Conservation (phyloP, 768 basidiomycete genomes). For the Leccinum aurantiacum region DNA sequence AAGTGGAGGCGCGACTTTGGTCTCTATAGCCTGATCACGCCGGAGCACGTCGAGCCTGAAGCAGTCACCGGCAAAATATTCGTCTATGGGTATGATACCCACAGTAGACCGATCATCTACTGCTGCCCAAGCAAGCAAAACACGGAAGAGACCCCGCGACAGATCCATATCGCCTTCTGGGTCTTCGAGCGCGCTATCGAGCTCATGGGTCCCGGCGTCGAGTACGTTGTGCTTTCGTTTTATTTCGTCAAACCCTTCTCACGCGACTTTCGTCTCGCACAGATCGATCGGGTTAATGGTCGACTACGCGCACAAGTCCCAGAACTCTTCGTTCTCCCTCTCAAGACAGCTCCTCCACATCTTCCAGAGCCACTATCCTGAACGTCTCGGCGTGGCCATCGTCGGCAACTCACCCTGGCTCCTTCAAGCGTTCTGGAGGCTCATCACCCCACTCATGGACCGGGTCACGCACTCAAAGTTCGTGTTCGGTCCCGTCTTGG, state of each 20-base stretch:
- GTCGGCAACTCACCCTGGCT: constrained; percentile 80
- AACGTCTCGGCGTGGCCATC: constrained; percentile 73
- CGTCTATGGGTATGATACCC: constrained; percentile 73
- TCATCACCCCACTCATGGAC: constrained; percentile 81
- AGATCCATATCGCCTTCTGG: constrained; percentile 76
- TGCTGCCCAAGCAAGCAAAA: constrained; percentile 74
- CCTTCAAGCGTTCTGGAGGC: constrained; percentile 69
- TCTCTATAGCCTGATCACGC: constrained; percentile 60
- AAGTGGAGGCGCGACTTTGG: constrained; percentile 82
- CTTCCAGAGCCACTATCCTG: constrained; percentile 82
- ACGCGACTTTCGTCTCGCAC: background rate
- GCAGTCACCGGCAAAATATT: constrained; percentile 82
- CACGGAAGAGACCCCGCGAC: constrained; percentile 64
- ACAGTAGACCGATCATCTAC: constrained; percentile 66
- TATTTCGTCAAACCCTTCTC: background rate
- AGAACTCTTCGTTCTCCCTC: constrained; percentile 46
- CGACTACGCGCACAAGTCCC: constrained; percentile 73
- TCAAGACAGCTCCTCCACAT: constrained; percentile 52
- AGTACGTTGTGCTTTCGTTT: constrained; percentile 46
- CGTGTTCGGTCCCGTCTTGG: constrained; percentile 61
- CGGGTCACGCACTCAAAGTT: constrained; percentile 75
- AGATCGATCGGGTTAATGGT: constrained; percentile 73
- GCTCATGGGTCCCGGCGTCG: constrained; percentile 78
- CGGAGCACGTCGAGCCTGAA: constrained; percentile 72
- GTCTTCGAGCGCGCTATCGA: constrained; percentile 75